A percentile compares a stretch with the other conserved stretches of the same genome.
Evolutionary conservation across 768 basidiomycete genomes (phyloP).

Genomic region (Pleurotus platypus): DNA sequence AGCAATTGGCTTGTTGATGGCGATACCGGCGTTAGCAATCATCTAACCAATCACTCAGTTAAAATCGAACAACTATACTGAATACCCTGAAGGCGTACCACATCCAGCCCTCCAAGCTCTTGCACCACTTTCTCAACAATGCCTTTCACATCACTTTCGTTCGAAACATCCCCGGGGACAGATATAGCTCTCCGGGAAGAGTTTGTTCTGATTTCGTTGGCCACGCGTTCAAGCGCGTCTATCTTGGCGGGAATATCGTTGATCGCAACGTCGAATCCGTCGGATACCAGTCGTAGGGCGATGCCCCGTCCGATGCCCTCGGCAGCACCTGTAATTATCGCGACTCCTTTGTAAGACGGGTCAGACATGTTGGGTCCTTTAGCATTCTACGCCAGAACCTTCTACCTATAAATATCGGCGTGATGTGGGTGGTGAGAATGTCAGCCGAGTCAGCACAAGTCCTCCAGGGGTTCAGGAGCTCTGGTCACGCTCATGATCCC

Average conservation of each 20-base stretch:
- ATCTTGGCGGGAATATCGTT: conserved; percentile 23
- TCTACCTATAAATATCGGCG: no score
- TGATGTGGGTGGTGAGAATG: no score
- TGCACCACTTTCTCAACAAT: conserved; percentile 6
- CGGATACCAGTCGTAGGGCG: conserved; percentile 31
- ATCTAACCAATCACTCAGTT: conserved; percentile 15
- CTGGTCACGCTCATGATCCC: no score
- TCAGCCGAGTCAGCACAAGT: no score
- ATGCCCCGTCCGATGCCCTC: conserved; percentile 40
- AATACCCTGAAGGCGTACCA: neutral
- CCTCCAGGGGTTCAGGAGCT: no score
- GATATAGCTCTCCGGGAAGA: neutral
- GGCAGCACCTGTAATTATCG: conserved; percentile 36
- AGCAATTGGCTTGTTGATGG: neutral
- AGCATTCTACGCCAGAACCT: no score
- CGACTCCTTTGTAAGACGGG: conserved; percentile 17
- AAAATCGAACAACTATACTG: neutral
- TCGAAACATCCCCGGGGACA: conserved; percentile 9
- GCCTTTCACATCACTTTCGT: conserved; percentile 7
- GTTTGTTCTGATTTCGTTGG: neutral
- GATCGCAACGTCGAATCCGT: conserved; percentile 34
- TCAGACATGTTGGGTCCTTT: neutral
- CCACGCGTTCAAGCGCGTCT: neutral
- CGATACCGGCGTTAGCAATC: conserved; percentile 27
- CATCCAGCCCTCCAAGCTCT: conserved; percentile 8